A percentile compares a stretch with the other conserved stretches of the same genome.
Evolutionary conservation across 164 flowering plant species (phyloP).

Genomic region (Annona cherimola): DNA sequence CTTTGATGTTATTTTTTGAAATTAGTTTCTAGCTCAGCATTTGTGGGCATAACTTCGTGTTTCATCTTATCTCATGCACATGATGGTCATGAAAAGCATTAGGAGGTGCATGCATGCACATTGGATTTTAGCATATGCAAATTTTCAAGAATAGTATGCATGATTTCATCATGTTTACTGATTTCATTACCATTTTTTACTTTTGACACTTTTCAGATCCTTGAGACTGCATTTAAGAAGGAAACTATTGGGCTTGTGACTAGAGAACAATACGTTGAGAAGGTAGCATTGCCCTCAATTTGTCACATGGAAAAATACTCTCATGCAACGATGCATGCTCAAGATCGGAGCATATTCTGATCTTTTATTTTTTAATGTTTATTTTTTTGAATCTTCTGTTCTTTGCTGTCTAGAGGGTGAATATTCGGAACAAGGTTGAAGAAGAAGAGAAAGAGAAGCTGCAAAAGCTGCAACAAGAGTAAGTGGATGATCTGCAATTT

Average conservation of each 20-base stretch:
- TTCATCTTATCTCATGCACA: too few species aligned
- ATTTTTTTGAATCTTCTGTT: too few species aligned
- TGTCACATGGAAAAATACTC: neutral
- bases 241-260: conserved; percentile 98
- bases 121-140: too few species aligned
- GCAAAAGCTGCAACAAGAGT: conserved; percentile 93
- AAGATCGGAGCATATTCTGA: neutral
- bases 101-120: too few species aligned
- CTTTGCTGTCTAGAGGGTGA: conserved; percentile 48
- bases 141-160: too few species aligned
- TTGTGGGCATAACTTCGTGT: too few species aligned
- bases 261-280: conserved; percentile 96
- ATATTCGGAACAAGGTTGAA: conserved; percentile 76
- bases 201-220: conserved; percentile 43
- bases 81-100: too few species aligned
- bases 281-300: conserved; percentile 39
- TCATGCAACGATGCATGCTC: neutral
- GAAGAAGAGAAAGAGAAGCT: conserved; percentile 99
- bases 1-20: too few species aligned
- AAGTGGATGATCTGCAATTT: conserved; percentile 24
- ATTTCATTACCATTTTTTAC: neutral
- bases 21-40: too few species aligned
- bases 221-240: conserved; percentile 97
- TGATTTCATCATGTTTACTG: neutral
- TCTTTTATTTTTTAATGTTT: neutral